These are phyloP conservation scores for Aurantiochytrium sp. DNA, from an alignment of 108 stramenopile genomes.

Conservation along the genomic window DNA sequence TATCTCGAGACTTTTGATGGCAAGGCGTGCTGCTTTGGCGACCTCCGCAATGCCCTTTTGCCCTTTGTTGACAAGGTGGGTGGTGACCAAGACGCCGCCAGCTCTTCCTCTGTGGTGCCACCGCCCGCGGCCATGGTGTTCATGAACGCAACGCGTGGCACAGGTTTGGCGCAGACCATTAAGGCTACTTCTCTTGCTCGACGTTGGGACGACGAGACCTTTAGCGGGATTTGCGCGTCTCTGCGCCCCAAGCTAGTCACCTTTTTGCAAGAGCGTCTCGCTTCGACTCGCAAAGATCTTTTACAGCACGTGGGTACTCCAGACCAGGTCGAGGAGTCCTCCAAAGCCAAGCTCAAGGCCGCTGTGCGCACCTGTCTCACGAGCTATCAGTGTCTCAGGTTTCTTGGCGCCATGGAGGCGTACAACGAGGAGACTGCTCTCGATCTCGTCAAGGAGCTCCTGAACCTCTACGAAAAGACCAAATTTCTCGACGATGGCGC, in stretches of 20 bases:
- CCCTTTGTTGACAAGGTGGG: neutral
- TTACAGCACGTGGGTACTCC: neutral
- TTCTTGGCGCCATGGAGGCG: neutral
- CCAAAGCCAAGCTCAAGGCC: neutral
- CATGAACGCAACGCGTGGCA: neutral
- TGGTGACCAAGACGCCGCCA: neutral
- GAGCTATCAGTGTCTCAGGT: neutral
- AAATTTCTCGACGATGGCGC: neutral
- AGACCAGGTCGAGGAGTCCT: neutral
- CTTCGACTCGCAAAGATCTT: neutral
- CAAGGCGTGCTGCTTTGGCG: conserved; percentile 15
- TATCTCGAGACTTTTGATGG: neutral
- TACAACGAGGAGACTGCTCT: neutral
- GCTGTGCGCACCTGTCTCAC: neutral
- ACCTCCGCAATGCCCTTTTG: neutral
- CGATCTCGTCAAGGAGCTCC: neutral
- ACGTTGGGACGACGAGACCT: neutral
- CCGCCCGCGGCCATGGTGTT: neutral
- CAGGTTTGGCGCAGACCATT: neutral
- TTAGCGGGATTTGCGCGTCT: neutral
- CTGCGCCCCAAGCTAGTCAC: neutral
- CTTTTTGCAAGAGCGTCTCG: neutral
- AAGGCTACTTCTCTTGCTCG: neutral
- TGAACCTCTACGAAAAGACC: neutral
- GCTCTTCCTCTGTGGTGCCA: neutral